Conservation (phyloP, 139 green algal species). For the Chlamydomonas eustigma region DNA sequence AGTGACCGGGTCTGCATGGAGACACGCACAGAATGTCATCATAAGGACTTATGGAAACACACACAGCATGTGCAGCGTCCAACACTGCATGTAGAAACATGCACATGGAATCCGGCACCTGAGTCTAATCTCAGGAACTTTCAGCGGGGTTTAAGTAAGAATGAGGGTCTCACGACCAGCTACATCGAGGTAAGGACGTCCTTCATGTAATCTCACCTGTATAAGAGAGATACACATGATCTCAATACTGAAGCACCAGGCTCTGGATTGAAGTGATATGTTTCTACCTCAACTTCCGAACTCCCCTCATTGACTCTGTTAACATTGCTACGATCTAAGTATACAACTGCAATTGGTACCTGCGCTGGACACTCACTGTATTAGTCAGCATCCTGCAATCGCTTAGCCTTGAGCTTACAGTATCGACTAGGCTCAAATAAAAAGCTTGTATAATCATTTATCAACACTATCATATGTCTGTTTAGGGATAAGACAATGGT, state of each 20-base stretch:
- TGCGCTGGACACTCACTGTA: constrained; percentile 16
- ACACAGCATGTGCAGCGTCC: neutral
- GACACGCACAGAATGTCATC: neutral
- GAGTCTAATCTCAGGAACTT: too few species aligned
- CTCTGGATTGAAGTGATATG: constrained; percentile 38
- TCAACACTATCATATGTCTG: neutral
- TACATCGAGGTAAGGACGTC: neutral
- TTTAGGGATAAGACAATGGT: neutral
- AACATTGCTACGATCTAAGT: constrained; percentile 45
- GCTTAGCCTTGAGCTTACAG: neutral
- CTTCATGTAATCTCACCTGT: constrained; percentile 6
- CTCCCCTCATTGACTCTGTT: neutral
- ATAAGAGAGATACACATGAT: constrained; percentile 3
- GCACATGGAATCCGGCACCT: too few species aligned
- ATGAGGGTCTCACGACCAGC: neutral
- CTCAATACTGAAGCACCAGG: neutral
- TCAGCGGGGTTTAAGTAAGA: too few species aligned
- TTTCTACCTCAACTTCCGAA: constrained; percentile 18
- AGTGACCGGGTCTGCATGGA: constrained; percentile 33
- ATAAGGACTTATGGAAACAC: neutral
- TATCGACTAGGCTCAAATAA: neutral
- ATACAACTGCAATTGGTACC: constrained; percentile 78
- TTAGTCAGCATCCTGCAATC: too few species aligned
- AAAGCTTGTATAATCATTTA: neutral
- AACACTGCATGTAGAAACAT: neutral